A percentile compares a stretch with the other conserved stretches of the same genome.
phyloP scores from a whole-genome alignment of 2,329 filamentous ascomycete genomes.

The Botrytis medusae region DNA sequence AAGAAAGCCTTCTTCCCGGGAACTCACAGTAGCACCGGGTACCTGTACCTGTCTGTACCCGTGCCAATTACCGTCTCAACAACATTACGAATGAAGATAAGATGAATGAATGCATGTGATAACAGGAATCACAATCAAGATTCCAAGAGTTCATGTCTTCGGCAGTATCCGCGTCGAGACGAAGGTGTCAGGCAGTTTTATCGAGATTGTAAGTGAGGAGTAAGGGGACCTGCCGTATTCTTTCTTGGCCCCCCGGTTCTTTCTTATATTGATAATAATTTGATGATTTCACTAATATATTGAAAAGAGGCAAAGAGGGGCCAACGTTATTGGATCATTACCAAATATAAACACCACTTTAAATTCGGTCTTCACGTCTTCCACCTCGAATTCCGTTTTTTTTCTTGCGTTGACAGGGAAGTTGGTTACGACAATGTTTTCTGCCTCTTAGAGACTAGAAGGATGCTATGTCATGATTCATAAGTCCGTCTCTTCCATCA shows the following conservation, averaged over 20 bases:
- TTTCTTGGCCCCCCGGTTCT: neutral
- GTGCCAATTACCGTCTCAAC: neutral
- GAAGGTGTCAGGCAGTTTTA: neutral
- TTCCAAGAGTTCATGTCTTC: neutral
- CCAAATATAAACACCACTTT: neutral
- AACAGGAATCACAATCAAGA: neutral
- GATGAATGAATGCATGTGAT: slow-evolving; percentile 3
- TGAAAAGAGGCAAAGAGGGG: slow-evolving; percentile 9
- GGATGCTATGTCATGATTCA: neutral
- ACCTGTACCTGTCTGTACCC: neutral
- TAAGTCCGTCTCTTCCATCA: neutral
- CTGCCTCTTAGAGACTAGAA: neutral
- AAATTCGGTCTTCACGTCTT: neutral
- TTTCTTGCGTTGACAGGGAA: neutral
- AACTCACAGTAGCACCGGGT: neutral
- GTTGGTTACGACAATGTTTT: too few relatives aligned
- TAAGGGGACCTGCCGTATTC: neutral
- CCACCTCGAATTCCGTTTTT: neutral
- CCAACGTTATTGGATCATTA: slow-evolving; percentile 8
- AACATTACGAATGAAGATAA: slow-evolving; percentile 8
- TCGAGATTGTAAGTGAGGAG: neutral
- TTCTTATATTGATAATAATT: neutral
- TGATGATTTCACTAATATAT: neutral
- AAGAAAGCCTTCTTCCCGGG: neutral
- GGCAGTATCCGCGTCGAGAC: neutral